Conservation (phyloP, 306 rosid species). For the Ochetophila trinervis region DNA sequence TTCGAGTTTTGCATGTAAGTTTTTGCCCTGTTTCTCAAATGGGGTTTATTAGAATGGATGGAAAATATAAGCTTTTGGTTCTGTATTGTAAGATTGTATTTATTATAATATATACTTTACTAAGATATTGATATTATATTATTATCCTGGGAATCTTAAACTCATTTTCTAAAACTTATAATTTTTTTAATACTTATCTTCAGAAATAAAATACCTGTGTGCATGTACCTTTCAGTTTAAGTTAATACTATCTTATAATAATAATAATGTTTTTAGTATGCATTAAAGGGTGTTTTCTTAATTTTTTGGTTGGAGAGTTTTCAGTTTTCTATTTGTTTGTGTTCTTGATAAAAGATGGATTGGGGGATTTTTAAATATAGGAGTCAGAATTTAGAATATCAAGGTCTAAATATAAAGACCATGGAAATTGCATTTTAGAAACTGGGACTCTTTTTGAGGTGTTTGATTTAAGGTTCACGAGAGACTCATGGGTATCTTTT, state of each 20-base stretch:
- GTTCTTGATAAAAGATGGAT: background rate
- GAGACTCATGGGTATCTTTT: constrained; percentile 12
- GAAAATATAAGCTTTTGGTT: background rate
- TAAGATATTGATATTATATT: background rate
- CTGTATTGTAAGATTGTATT: background rate
- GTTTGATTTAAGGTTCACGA: constrained; percentile 36
- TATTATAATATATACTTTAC: too few species aligned
- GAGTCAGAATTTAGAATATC: too few species aligned
- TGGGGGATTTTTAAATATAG: background rate
- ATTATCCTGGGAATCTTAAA: too few species aligned
- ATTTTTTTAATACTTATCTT: background rate
- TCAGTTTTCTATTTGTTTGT: background rate
- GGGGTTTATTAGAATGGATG: background rate
- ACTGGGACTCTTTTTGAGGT: constrained; percentile 33
- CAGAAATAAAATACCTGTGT: background rate
- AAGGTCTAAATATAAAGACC: background rate
- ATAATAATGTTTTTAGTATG: background rate
- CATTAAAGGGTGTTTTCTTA: background rate
- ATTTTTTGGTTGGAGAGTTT: background rate
- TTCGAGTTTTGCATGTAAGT: constrained; percentile 14
- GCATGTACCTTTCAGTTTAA: background rate
- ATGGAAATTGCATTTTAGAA: constrained; percentile 5
- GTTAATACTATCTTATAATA: background rate
- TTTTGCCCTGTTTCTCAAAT: background rate
- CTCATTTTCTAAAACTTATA: background rate